Evolutionary conservation across 495 filamentous ascomycete genomes (phyloP).

Genomic region (Penicillium soppii): DNA sequence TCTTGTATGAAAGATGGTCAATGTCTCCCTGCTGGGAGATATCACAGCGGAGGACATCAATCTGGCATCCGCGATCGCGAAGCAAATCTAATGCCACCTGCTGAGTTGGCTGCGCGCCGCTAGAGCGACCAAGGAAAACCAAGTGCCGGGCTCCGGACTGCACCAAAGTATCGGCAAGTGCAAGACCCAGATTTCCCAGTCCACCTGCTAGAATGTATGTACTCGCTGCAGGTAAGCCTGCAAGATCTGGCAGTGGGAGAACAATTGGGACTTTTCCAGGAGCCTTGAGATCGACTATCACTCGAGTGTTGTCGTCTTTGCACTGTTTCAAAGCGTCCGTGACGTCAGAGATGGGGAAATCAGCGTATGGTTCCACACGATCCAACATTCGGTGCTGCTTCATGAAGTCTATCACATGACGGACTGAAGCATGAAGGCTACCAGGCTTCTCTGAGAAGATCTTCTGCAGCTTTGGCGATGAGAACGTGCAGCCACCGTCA

Average conservation of each 20-base stretch:
- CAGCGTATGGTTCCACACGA: constrained; percentile 12
- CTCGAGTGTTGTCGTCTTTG: constrained; percentile 6
- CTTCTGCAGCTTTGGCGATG: constrained; percentile 7
- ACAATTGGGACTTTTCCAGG: constrained; percentile 22
- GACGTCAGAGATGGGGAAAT: constrained; percentile 14
- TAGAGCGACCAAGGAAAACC: constrained; percentile 35
- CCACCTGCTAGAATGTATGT: constrained; percentile 36
- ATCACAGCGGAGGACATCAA: constrained; percentile 31
- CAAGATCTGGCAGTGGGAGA: constrained; percentile 12
- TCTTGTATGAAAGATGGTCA: constrained; percentile 14
- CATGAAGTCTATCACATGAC: constrained; percentile 16
- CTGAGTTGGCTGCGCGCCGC: constrained; percentile 12
- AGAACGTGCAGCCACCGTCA: constrained; percentile 21
- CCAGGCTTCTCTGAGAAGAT: constrained; percentile 15
- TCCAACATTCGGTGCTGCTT: constrained; percentile 14
- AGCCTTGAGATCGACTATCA: constrained; percentile 15
- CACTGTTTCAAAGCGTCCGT: constrained; percentile 12
- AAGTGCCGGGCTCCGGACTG: constrained; percentile 35
- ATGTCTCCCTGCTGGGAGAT: constrained; percentile 25
- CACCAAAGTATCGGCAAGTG: constrained; percentile 33
- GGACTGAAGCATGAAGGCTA: constrained; percentile 12
- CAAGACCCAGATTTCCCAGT: constrained; percentile 35
- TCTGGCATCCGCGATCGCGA: constrained; percentile 15
- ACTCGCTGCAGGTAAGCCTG: constrained; percentile 9
- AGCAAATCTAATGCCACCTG: constrained; percentile 23